Base-by-base conservation (phyloP, 768 basidiomycete genomes). In the Pisolithus albus region DNA sequence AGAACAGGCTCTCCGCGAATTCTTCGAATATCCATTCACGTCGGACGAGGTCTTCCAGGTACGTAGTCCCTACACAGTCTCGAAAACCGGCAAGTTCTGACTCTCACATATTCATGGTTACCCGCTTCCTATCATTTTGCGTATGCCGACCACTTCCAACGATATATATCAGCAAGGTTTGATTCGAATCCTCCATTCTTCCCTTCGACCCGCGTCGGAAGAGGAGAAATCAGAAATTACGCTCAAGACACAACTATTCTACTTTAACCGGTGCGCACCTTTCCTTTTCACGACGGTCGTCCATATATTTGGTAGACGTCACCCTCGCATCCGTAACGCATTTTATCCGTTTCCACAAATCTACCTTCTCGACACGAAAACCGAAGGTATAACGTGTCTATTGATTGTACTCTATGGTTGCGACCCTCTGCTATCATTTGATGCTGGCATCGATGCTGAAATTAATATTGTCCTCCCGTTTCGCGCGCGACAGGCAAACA, bases 41-140 rank as follows among this genome's bases (percentile, higher is more conserved):
- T 67, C 74, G 19, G 85, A 87, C 57, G 74, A 75, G 34, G 68
- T 65, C 2, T 87, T 80, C 55, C 78, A 84, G 75, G 84, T 85
- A 61, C 46, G 69, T 41, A 28, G 34, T 5, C 2, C 1, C 3
- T 15, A 34, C 34, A 9, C 34, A 34, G 1, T 15, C 34, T 34
- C 34, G 11, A 34, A 34, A 34, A 34, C 34, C 5, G 34, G 11
- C 34, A 11, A 34, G 34, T 5, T 34, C 34, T 13, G 2, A 34
- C 34, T 15, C 13, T 13, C 34, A 13, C 11, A 15, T 13, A 34
- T 34, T 34, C 13, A 13, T 34, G 34, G 13, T 15, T 15, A 34
- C 34, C 15, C 11, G 34, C 34, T 13, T 15, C 13, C 34, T 3
- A 32, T 32, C 30, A 23, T 8, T 32, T 32, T 28, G 21, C 21